A percentile compares a stretch with the other conserved stretches of the same genome.
These are phyloP conservation scores for Fusarium bactridioides DNA, from an alignment of 2,329 filamentous ascomycete genomes.

Conservation along the genomic window DNA sequence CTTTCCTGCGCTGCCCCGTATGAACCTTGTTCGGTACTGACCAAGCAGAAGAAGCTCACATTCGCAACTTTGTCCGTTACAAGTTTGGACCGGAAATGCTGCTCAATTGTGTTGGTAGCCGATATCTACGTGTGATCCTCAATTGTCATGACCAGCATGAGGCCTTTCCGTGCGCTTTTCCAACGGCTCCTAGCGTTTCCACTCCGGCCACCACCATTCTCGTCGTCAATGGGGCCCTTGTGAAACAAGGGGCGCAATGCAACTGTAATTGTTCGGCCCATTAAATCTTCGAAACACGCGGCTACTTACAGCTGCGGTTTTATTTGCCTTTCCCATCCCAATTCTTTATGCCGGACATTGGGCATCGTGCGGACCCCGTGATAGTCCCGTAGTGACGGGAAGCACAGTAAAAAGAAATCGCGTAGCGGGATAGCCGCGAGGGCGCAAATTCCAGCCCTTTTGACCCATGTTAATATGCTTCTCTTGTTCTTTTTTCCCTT, in stretches of 20 bases:
- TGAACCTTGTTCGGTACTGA: constrained; percentile 23
- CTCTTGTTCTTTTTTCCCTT: background rate
- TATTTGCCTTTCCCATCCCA: constrained; percentile 14
- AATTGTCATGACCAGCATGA: constrained; percentile 18
- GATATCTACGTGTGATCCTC: constrained; percentile 26
- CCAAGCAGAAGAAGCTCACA: constrained; percentile 15
- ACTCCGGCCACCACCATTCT: constrained; percentile 27
- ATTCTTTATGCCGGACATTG: constrained; percentile 19
- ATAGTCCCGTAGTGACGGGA: constrained; percentile 16
- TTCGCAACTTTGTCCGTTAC: constrained; percentile 32
- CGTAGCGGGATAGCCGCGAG: constrained; percentile 17
- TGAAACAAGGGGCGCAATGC: constrained; percentile 37
- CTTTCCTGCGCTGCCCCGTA: constrained; percentile 6
- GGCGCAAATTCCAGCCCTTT: constrained; percentile 30
- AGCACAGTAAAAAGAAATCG: constrained; percentile 21
- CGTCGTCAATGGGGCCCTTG: constrained; percentile 22
- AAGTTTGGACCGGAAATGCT: constrained; percentile 29
- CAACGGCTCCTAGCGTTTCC: constrained; percentile 18
- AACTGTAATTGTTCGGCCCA: constrained; percentile 31
- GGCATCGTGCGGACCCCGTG: constrained; percentile 14
- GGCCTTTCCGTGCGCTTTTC: constrained; percentile 17
- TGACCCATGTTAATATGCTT: constrained; percentile 5
- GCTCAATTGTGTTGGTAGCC: constrained; percentile 30
- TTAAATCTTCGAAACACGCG: constrained; percentile 37
- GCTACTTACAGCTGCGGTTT: constrained; percentile 29